Evolutionary conservation across 768 basidiomycete genomes (phyloP), one percentile per base, ranked within the genome.

Genomic region (Scleroderma citrinum): DNA sequence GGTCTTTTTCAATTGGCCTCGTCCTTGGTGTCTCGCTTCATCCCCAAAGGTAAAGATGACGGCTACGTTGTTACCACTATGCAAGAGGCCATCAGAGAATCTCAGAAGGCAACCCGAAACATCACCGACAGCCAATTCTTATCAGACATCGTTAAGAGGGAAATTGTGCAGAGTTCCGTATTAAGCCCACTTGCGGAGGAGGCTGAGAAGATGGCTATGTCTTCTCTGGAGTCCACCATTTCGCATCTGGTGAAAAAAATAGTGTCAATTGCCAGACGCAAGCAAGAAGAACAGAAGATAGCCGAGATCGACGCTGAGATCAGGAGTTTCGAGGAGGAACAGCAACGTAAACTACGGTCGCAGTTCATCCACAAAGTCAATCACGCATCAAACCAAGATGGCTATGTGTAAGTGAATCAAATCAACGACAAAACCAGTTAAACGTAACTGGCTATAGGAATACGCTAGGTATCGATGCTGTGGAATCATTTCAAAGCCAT

Each of bases 361-460:
- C 26, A 8, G 4, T 29, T 29, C 26, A 29, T 29, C 26, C 26
- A 8, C 26, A 4, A 29, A 29, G 20, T 39, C 20, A 21, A 21
- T 39, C 23, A 12, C 13, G 11, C 38, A 39, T 19, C 38, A 23
- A 13, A 23, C 11, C 5, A 19, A 20, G 23, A 21, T 8, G 5
- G 20, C 3, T 39, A 12, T 21, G 19, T 23, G 38, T 21, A 13
- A 6, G 10, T 37, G n/a, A 2, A 11, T 20, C 34, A 39, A 21
- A 11, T 2, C 20, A 12, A 20, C 20, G 19, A 23, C 19, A 19
- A 12, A 21, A 39, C 38, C 17, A 23, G 13, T 13, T 34, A 12
- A 44, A 23, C 13, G 7, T n/a, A n/a, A n/a, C 37, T 23, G 32
- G 10, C 29, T 29, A 4, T 41, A 55, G 54, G 31, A 39, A 52